Evolutionary conservation across 140 eudicot species (phyloP), one percentile per base, ranked within the genome.

Genomic region (Cichorium intybus): DNA sequence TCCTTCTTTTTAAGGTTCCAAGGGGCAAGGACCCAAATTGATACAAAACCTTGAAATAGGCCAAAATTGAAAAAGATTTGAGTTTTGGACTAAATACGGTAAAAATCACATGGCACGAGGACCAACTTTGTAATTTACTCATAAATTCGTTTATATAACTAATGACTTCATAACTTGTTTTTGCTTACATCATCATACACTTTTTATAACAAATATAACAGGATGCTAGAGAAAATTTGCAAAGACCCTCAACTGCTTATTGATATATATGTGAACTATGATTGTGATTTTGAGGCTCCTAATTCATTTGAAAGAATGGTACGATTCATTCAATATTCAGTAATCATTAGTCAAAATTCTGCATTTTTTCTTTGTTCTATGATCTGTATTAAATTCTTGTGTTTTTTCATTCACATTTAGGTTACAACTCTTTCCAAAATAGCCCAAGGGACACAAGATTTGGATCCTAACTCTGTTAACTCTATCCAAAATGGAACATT

Each of bases 361-460:
- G 46, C 35, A 37, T 70, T 6, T 53, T 24, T 63, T 14, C 45
- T 59, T 27, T 67, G 28, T 68, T 75, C 5, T 50, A 39, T 39
- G 33, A 60, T 68, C 28, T 64, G 21, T 18, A 49, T 24, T 10
- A 62, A 24, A 45, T 20, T 58, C 10, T 49, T 43, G 52, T 64
- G 24, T 24, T 43, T 26, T 47, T 63, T 26, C 15, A 14, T 72
- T 46, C 23, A 62, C 58, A 66, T 72, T 39, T 45, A 91, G 97
- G 94, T 87, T 29, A 77, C 94, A 46, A 62, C 91, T 55, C 82
- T 91, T 77, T 82, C 97, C 46, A 91, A 74, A 80, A 84, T 91
- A 66, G 91, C 96, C 45, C 97, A 91, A 80, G 97, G 96, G 54
- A 75, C 85, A 68, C 97, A 80, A 70, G 80, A 75, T 78, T 66